phyloP scores from a whole-genome alignment of 305 asterid species.

The Nicotiana rustica region DNA sequence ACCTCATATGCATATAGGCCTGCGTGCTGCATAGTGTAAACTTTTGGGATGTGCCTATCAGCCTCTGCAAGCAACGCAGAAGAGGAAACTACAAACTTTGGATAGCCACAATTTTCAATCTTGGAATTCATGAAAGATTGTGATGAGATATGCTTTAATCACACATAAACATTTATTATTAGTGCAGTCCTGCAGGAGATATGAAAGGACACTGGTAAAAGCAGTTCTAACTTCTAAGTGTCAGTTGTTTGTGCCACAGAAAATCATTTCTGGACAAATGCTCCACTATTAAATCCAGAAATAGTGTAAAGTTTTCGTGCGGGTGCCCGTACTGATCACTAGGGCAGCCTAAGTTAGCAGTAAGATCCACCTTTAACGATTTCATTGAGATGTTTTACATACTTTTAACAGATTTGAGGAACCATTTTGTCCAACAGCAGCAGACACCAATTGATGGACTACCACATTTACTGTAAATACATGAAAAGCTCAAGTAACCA shows the following conservation, averaged over 20 bases:
- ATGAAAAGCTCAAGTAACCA: conserved; percentile 26
- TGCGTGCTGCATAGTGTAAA: not conserved
- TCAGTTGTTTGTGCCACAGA: conserved; percentile 17
- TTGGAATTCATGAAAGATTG: not conserved
- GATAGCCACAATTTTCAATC: too few species aligned
- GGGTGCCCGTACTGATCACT: not conserved
- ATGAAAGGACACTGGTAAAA: not conserved
- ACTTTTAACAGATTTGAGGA: conserved; percentile 22
- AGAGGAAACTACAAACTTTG: not conserved
- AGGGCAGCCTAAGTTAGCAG: conserved; percentile 16
- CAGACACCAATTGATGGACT: not conserved
- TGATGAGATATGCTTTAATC: conserved; percentile 9
- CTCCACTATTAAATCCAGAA: not conserved
- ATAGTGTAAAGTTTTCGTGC: not conserved
- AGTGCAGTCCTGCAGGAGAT: not conserved
- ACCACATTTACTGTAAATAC: not conserved
- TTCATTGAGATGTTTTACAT: not conserved
- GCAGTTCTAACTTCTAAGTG: conserved; percentile 1
- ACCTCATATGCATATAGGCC: not conserved
- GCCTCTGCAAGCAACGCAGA: not conserved
- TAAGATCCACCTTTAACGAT: not conserved
- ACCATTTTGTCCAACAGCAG: not conserved
- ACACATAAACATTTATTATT: not conserved
- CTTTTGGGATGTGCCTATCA: conserved; percentile 29
- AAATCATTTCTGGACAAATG: conserved; percentile 10